Evolutionary conservation across 2,329 filamentous ascomycete species (phyloP).

Genomic region (Fusarium longipes): DNA sequence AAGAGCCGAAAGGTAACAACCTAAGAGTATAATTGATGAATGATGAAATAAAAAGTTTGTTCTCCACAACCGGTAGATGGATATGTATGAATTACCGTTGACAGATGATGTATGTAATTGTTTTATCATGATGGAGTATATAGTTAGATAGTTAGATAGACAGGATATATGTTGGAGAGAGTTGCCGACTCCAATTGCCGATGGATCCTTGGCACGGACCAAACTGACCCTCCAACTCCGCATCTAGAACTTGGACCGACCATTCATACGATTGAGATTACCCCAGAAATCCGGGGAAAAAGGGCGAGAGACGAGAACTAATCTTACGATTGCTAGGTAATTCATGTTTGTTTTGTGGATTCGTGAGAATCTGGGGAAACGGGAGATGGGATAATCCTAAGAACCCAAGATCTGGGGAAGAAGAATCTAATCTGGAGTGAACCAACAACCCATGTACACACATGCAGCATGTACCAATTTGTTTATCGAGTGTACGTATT

Average conservation of each 20-base stretch:
- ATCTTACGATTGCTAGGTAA: conserved; percentile 33
- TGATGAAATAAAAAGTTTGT: background rate
- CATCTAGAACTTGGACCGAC: conserved; percentile 9
- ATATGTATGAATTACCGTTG: background rate
- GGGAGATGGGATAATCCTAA: conserved; percentile 7
- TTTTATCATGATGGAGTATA: background rate
- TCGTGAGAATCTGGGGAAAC: conserved; percentile 7
- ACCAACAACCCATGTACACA: too few relatives aligned
- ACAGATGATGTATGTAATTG: background rate
- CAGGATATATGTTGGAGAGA: background rate
- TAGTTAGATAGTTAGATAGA: too few relatives aligned
- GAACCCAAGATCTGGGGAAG: conserved; percentile 34
- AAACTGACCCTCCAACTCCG: conserved; percentile 24
- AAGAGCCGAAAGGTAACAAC: conserved; percentile 30
- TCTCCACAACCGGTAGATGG: background rate
- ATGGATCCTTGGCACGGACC: conserved; percentile 40
- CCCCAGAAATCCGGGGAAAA: conserved; percentile 38
- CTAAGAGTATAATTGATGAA: conserved; percentile 13
- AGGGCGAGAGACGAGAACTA: background rate
- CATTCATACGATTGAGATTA: conserved; percentile 18
- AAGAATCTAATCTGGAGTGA: conserved; percentile 12
- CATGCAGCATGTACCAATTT: too few relatives aligned
- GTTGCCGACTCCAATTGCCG: conserved; percentile 47
- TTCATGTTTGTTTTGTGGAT: conserved; percentile 28
- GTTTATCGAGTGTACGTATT: background rate